Base-by-base conservation (phyloP, 2,329 filamentous ascomycete species). In the Aulographum hederae region DNA sequence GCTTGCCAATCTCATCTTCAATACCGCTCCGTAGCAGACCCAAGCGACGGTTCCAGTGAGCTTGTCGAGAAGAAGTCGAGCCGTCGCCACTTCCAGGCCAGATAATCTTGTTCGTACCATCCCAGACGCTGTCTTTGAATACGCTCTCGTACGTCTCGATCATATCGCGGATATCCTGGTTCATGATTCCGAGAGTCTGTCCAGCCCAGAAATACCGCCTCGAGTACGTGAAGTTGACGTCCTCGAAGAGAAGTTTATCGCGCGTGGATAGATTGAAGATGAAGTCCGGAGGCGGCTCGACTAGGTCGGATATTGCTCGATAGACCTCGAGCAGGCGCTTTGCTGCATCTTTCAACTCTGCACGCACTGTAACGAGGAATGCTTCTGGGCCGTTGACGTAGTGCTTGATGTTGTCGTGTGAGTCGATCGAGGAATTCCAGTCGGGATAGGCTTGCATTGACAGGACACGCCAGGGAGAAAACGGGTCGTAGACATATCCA, bases 191-290 rank as follows among this genome's bases (percentile, higher is more conserved):
- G 3, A 72, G 58, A 3, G 67, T 68, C 46, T 72, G 69, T 41
- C 64, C 70, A 1, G 66, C 67, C 61, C 68, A 73, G 43, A 73
- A 73, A 41, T 73, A 73, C 12, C 68, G 59, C 1, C 67, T 56
- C 12, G 67, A 69, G 50, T 68, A 72, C 2, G 68, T 73, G 41
- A 70, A 73, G 33, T 67, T 50, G 32, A 59, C 56, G 42, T 73
- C 69, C 44, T 74, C 69, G 39, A 73, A 73, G 2, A 73, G 55
- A 0, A 72, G 56, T 39, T 63, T 61, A 46, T 70, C 67, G 10
- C 69, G 57, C 4, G 71, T 48, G 14, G 58, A 54, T 25, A 56
- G 53, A 37, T 71, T 56, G 41, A 73, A 74, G 47, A 74, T 66
- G 45, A 73, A 73, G 18, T 66, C 56, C 4, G 66, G 54, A 1